Base-by-base conservation (phyloP, 805 yeast genomes). In the Hanseniaspora jakobsenii region DNA sequence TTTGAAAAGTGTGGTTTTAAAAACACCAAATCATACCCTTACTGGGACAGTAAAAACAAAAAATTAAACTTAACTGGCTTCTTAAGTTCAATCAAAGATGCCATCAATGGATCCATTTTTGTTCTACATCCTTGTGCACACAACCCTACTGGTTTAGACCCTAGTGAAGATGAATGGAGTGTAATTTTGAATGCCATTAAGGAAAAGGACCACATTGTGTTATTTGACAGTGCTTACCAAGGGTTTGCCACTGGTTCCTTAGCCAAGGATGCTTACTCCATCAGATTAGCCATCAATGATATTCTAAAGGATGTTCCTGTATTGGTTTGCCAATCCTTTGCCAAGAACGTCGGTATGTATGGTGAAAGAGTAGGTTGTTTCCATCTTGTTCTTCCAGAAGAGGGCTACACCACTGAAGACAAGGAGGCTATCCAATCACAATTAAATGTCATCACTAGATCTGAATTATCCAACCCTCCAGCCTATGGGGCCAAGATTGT, bases 321-420 rank as follows among this genome's bases (percentile, higher is more conserved):
- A 44, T 56, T 84, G 26, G 72, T 89, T 47, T 86, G 95, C 65
- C 98, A 89, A 70, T 86, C 95, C 8, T 89, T 89, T 64, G 95
- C 97, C 47, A 89, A 89, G 64, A 89, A 91, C 66, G 82, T 82
- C 57, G 97, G 97, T 52, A 79, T 89, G 77, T 89, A 89, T 60
- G 97, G 97, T 62, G 97, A 89, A 70, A 81, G 98, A 69, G 85
- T 81, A 27, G 98, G 98, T 50, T 93, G 91, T 21, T 73, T 89
- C 62, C 95, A 87, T 58, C 60, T 87, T 19, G 73, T 84, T 9
- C 60, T 78, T 21, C 72, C 76, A 28, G 63, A 63, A 29, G 57
- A 55, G 47, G 46, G 49, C 8, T 41, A 41, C 28, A 49, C 48
- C 22, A 22, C 49, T 1, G 38, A 53, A 14, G 56, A 64, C 6